Conservation (phyloP, 352 stramenopile species). For the Globisporangium parvum region DNA sequence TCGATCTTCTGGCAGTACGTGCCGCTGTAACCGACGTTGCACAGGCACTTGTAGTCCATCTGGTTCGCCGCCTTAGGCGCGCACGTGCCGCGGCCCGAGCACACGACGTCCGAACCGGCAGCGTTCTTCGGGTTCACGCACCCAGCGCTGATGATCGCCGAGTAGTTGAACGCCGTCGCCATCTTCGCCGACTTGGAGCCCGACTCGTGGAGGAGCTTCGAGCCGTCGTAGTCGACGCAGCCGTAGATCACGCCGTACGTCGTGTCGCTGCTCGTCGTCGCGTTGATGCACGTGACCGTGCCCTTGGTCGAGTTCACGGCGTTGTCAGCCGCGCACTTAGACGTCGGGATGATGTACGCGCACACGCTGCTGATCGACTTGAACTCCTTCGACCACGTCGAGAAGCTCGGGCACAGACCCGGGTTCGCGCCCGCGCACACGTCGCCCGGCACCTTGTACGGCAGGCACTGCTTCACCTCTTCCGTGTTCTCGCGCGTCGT, state of each 20-base stretch:
- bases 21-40: constrained; percentile 73
- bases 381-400: constrained; percentile 53
- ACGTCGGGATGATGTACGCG: constrained; percentile 54
- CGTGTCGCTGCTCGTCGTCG: constrained; percentile 18
- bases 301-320: constrained; percentile 34
- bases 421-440: constrained; percentile 53
- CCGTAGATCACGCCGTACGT: constrained; percentile 58
- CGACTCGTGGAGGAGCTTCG: constrained; percentile 48
- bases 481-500: constrained; percentile 61
- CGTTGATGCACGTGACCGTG: constrained; percentile 23
- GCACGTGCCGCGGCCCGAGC: constrained; percentile 70
- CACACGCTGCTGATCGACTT: constrained; percentile 69
- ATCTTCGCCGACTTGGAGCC: constrained; percentile 44
- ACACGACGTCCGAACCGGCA: constrained; percentile 53
- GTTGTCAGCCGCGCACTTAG: constrained; percentile 34
- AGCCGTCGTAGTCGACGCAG: constrained; percentile 72
- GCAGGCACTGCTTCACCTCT: constrained; percentile 76
- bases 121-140: constrained; percentile 57
- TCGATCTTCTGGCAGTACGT: constrained; percentile 72
- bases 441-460: constrained; percentile 32
- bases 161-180: constrained; percentile 55
- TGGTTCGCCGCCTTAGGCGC: constrained; percentile 25
- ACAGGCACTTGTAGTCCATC: constrained; percentile 60
- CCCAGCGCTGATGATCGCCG: constrained; percentile 36
- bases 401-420: constrained; percentile 69